A percentile compares a stretch with the other conserved stretches of the same genome.
These are phyloP conservation scores for Herpotrichia juniperi DNA, from an alignment of 2,329 filamentous ascomycete species.

Conservation along the genomic window DNA sequence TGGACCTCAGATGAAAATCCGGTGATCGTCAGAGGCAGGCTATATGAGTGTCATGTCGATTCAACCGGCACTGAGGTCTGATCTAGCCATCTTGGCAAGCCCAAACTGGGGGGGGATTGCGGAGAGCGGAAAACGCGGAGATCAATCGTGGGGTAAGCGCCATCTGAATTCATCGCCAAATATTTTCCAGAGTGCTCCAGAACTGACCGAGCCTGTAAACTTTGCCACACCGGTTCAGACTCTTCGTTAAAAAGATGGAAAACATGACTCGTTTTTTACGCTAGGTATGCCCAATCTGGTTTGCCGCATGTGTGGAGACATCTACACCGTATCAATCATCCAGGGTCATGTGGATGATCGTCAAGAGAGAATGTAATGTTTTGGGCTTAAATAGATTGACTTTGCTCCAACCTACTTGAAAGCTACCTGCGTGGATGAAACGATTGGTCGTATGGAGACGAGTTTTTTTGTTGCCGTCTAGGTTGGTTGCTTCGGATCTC, in stretches of 20 bases:
- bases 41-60: constrained; percentile 19
- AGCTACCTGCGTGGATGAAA: too few relatives aligned
- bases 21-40: constrained; percentile 16
- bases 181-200: neutral
- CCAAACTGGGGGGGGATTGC: constrained; percentile 3
- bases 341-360: neutral
- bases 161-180: neutral
- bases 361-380: too few relatives aligned
- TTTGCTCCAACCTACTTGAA: too few relatives aligned
- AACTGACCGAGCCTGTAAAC: neutral
- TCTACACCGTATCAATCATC: neutral
- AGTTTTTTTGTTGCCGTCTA: too few relatives aligned
- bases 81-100: constrained; percentile 8
- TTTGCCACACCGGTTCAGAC: neutral
- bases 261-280: neutral
- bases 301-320: neutral
- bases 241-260: neutral
- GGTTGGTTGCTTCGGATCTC: too few relatives aligned
- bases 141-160: neutral
- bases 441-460: too few relatives aligned
- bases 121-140: neutral
- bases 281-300: neutral
- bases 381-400: too few relatives aligned
- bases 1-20: neutral
- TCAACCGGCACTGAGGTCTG: constrained; percentile 2